Conservation (phyloP, 495 filamentous ascomycete species). For the Podospora appendiculata region DNA sequence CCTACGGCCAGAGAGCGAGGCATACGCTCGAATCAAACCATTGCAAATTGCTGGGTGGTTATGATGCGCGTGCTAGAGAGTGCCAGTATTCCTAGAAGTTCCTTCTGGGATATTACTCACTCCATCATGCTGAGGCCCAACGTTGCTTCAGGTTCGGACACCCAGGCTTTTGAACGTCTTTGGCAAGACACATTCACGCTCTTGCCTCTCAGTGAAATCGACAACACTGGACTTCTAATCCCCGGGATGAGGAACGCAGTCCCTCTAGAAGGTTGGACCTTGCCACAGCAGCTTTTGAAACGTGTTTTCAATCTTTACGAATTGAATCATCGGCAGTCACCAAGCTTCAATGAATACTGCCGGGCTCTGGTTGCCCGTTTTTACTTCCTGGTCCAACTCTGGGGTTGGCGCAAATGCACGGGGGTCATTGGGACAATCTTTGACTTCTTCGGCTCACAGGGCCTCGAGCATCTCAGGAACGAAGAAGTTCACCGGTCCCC, state of each 20-base stretch:
- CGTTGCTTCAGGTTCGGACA: constrained; percentile 32
- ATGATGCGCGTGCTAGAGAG: constrained; percentile 50
- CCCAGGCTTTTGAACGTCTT: constrained; percentile 52
- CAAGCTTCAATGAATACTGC: constrained; percentile 76
- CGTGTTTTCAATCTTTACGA: constrained; percentile 62
- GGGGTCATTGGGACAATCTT: constrained; percentile 72
- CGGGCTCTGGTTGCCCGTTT: constrained; percentile 67
- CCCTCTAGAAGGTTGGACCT: constrained; percentile 61
- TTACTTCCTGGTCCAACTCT: constrained; percentile 66
- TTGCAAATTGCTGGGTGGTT: constrained; percentile 60
- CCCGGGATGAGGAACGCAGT: constrained; percentile 46
- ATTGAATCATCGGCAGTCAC: constrained; percentile 43
- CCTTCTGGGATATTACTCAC: constrained; percentile 55
- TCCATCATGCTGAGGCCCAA: constrained; percentile 31
- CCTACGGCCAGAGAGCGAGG: constrained; percentile 52
- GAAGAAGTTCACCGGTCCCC: constrained; percentile 74
- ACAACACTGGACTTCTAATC: constrained; percentile 54
- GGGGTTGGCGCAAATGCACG: constrained; percentile 83
- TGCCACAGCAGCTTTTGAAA: constrained; percentile 57
- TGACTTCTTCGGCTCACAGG: constrained; percentile 79
- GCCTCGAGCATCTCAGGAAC: constrained; percentile 63
- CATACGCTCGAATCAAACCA: constrained; percentile 49
- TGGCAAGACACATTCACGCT: constrained; percentile 73
- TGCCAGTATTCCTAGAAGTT: constrained; percentile 31
- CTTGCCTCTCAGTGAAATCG: constrained; percentile 70